phyloP scores from a whole-genome alignment of 306 rosid genomes.

The Abrus precatorius region DNA sequence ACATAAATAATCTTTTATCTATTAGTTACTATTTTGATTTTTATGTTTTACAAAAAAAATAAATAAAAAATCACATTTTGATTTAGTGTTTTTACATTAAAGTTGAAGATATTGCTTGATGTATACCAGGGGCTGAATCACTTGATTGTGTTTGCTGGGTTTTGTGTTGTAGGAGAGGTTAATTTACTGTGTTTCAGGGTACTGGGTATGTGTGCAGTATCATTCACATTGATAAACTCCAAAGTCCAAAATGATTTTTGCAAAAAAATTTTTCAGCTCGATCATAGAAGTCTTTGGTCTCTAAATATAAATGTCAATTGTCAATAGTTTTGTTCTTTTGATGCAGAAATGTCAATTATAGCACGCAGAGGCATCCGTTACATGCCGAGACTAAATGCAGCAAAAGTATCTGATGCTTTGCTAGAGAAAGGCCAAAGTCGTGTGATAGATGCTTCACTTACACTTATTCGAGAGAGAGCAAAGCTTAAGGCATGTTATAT shows the following conservation, averaged over 20 bases:
- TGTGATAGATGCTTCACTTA: slow-evolving; percentile 93
- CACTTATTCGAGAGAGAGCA: slow-evolving; percentile 95
- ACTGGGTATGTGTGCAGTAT: neutral
- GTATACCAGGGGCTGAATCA: neutral
- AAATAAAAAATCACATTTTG: neutral
- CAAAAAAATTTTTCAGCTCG: neutral
- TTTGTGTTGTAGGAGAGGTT: neutral
- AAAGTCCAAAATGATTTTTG: neutral
- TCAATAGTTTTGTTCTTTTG: slow-evolving; percentile 24
- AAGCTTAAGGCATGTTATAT: slow-evolving; percentile 76
- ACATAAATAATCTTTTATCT: neutral
- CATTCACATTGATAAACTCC: neutral
- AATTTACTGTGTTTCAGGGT: neutral
- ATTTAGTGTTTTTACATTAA: neutral
- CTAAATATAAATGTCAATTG: neutral
- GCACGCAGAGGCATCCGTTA: slow-evolving; percentile 71
- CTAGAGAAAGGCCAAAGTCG: slow-evolving; percentile 84
- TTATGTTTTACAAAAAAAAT: neutral
- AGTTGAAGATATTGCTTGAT: slow-evolving; percentile 20
- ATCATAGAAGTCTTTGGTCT: neutral
- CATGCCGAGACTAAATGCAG: slow-evolving; percentile 62
- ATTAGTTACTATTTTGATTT: neutral
- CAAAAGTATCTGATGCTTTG: slow-evolving; percentile 66
- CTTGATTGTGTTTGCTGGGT: slow-evolving; percentile 4
- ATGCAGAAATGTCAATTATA: slow-evolving; percentile 65